Evolutionary conservation across 2,329 filamentous ascomycete genomes (phyloP).

Genomic region (Fusarium agapanthi): DNA sequence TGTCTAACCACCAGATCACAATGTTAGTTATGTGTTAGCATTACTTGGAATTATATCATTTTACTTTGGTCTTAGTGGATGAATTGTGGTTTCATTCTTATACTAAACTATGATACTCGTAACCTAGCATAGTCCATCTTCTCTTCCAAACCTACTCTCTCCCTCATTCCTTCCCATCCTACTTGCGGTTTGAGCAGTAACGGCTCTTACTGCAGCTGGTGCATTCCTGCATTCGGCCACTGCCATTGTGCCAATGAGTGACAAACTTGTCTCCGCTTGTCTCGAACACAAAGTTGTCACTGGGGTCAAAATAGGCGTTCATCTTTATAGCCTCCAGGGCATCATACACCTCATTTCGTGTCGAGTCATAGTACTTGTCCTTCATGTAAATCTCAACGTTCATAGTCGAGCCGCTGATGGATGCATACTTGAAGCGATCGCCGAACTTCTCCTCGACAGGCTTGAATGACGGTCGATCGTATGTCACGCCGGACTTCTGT

Average conservation of each 20-base stretch:
- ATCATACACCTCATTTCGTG: not conserved
- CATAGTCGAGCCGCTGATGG: not conserved
- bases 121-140: no score
- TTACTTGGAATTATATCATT: no score
- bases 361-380: not conserved
- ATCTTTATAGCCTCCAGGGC: not conserved
- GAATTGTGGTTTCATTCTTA: not conserved
- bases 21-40: not conserved
- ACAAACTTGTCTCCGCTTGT: not conserved
- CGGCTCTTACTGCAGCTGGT: not conserved
- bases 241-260: not conserved
- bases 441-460: not conserved
- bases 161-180: rapidly evolving
- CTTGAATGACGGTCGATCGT: not conserved
- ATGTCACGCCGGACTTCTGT: not conserved
- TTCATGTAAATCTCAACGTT: not conserved
- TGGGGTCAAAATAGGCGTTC: not conserved
- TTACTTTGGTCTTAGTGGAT: rapidly evolving
- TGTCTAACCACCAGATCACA: not conserved
- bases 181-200: not conserved
- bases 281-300: not conserved
- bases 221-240: not conserved
- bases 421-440: not conserved
- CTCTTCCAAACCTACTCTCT: rapidly evolving
- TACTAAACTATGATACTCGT: not conserved